phyloP scores from a whole-genome alignment of 495 filamentous ascomycete species.

The Penicillium goetzii region DNA sequence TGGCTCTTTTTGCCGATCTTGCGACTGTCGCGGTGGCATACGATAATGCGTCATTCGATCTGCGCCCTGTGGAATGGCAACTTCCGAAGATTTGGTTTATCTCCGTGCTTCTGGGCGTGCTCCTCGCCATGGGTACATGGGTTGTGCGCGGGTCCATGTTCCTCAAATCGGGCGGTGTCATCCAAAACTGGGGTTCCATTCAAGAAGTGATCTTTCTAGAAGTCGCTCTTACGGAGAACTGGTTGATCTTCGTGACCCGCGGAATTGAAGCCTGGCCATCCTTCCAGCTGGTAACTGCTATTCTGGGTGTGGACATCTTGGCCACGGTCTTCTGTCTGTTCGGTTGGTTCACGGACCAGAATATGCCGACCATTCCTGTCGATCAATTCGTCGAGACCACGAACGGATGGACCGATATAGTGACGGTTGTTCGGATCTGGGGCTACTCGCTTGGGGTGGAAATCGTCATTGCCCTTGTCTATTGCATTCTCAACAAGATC shows the following conservation, averaged over 20 bases:
- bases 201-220: constrained; percentile 75
- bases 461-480: constrained; percentile 75
- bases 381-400: constrained; percentile 48
- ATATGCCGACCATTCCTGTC: constrained; percentile 48
- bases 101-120: constrained; percentile 62
- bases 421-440: constrained; percentile 81
- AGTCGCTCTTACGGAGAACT: constrained; percentile 74
- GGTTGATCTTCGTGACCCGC: constrained; percentile 77
- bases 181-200: constrained; percentile 69
- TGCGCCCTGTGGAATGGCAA: constrained; percentile 75
- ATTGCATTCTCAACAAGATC: constrained; percentile 70
- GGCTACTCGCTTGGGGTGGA: constrained; percentile 72
- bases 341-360: constrained; percentile 64
- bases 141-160: constrained; percentile 67
- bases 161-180: constrained; percentile 66
- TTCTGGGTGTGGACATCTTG: constrained; percentile 66
- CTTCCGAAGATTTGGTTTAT: constrained; percentile 79
- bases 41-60: constrained; percentile 71
- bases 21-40: constrained; percentile 76
- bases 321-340: constrained; percentile 74
- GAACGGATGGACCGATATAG: constrained; percentile 72
- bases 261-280: constrained; percentile 69
- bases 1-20: constrained; percentile 74
- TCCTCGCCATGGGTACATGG: constrained; percentile 72
- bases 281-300: constrained; percentile 67